Evolutionary conservation across 495 filamentous ascomycete species (phyloP).

Genomic region (Tetracladium setigerum): DNA sequence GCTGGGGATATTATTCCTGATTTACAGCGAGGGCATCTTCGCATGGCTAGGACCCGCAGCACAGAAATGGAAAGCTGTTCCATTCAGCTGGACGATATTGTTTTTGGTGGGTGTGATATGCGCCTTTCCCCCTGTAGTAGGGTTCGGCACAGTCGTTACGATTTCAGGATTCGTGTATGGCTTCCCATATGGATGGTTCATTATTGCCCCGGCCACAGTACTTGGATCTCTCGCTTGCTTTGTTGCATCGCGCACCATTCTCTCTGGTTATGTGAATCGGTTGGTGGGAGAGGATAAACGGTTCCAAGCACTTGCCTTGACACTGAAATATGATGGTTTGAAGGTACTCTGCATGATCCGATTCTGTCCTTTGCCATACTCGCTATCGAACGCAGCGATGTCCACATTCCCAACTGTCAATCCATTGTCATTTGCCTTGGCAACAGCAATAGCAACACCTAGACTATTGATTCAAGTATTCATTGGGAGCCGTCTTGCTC

Average conservation of each 20-base stretch:
- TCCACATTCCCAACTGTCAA: conserved; percentile 86
- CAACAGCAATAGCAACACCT: conserved; percentile 69
- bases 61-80: conserved; percentile 59
- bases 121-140: conserved; percentile 86
- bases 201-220: conserved; percentile 72
- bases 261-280: conserved; percentile 68
- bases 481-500: conserved; percentile 67
- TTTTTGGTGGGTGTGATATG: conserved; percentile 70
- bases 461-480: conserved; percentile 92
- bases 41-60: conserved; percentile 61
- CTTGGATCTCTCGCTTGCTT: conserved; percentile 72
- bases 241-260: conserved; percentile 65
- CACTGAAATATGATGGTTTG: conserved; percentile 73
- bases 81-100: conserved; percentile 68
- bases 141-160: conserved; percentile 82
- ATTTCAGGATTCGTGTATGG: conserved; percentile 91
- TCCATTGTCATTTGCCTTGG: conserved; percentile 65
- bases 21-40: conserved; percentile 75
- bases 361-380: conserved; percentile 90
- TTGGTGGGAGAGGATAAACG: conserved; percentile 76
- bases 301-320: conserved; percentile 52
- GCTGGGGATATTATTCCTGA: conserved; percentile 55
- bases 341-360: conserved; percentile 89
- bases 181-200: conserved; percentile 83
- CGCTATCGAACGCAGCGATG: conserved; percentile 86